A percentile compares a stretch with the other conserved stretches of the same genome.
phyloP scores from a whole-genome alignment of 768 basidiomycete species.

The Suillus plorans region DNA sequence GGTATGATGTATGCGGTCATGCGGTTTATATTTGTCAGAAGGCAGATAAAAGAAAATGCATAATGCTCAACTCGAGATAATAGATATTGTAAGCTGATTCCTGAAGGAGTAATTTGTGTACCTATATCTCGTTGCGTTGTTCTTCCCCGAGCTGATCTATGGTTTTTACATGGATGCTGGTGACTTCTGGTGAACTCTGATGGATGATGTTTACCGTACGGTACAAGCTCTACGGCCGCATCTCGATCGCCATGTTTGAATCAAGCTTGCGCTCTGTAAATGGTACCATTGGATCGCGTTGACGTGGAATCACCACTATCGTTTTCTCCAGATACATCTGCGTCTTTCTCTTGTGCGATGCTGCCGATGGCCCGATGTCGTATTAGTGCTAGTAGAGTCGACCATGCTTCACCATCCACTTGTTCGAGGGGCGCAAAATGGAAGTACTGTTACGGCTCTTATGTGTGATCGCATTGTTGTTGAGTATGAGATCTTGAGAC shows the following conservation, averaged over 20 bases:
- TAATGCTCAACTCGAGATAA: neutral
- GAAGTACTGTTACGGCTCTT: neutral
- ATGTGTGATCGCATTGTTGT: neutral
- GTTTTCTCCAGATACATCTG: neutral
- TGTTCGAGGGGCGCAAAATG: neutral
- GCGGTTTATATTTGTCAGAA: neutral
- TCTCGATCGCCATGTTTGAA: neutral
- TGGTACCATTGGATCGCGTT: neutral
- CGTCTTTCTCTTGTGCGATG: neutral
- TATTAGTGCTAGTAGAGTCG: neutral
- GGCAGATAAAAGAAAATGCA: neutral
- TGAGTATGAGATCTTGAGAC: too few relatives aligned
- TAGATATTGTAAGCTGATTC: neutral
- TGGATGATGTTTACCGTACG: neutral
- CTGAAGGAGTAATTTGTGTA: neutral
- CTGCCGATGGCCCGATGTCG: neutral
- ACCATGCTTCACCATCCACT: neutral
- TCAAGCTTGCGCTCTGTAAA: neutral
- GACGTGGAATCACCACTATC: neutral
- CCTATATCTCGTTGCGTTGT: neutral
- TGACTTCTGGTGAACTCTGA: neutral
- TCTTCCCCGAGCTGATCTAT: neutral
- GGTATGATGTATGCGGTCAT: neutral
- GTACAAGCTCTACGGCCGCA: neutral
- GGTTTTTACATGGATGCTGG: neutral